Base-by-base conservation (phyloP, 2,329 filamentous ascomycete genomes). In the Penicillium freii region DNA sequence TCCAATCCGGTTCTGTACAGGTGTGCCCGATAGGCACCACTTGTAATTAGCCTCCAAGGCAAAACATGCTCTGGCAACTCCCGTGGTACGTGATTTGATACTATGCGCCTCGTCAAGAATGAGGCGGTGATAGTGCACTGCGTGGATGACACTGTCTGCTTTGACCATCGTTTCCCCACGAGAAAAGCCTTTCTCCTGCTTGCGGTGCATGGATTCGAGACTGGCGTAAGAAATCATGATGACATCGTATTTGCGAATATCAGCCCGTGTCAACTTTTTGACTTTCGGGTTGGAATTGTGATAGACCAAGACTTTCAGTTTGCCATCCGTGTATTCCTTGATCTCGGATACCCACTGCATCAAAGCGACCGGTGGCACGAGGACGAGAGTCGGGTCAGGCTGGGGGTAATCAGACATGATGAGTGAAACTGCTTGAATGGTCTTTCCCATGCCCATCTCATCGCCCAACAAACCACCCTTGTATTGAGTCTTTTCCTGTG, bases 391-490 rank as follows among this genome's bases (percentile, higher is more conserved):
- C 1, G 94, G 93, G 54, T 88, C 78, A 65, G 88, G 89, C 23
- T 87, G 89, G 4, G 92, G 93, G 68, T 90, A 97, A 72, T 97
- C 92, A 0, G 93, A 97, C 94, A 97, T 97, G 74, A 99, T 92
- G 44, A 99, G 83, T 3, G 93, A 97, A 19, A 99, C 94, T 2
- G 94, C 93, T 75, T 99, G 94, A 50, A 99, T 97, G 0, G 94
- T 99, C 79, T 99, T 99, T 49, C 94, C 94, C 77, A 99, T 90
- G 7, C 94, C 94, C 94, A 99, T 99, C 76, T 99, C 94, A 66
- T 99, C 94, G 58, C 94, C 94, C 2, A 99, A 83, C 2, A 99
- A 81, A 15, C 94, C 94, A 19, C 94, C 94, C 69, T 87, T 90
- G 83, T 92, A 97, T 39, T 88, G 78, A 0, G 86, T 89, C 75